Conservation (phyloP, 1,284 basidiomycete genomes). For the Austropuccinia psidii region DNA sequence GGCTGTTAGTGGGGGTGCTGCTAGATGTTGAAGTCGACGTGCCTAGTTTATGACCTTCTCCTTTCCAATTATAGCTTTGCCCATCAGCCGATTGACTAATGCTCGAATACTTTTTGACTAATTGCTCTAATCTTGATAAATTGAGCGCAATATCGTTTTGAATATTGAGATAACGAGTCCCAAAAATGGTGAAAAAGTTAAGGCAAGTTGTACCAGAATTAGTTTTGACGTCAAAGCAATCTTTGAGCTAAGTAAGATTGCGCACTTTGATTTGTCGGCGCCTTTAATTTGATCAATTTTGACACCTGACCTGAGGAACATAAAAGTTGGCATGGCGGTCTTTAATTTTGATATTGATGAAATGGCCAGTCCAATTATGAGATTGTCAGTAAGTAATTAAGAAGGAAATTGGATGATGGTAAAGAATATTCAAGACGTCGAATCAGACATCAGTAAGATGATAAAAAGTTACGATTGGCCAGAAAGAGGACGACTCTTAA, state of each 20-base stretch:
- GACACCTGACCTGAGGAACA: slow-evolving; percentile 7
- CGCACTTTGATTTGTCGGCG: slow-evolving; percentile 9
- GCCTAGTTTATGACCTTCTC: slow-evolving; percentile 23
- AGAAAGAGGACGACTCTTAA: background rate
- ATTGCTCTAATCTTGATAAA: slow-evolving; percentile 2
- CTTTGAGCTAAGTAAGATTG: background rate
- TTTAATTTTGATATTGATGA: background rate
- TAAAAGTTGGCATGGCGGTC: slow-evolving; percentile 32
- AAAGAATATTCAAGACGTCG: background rate
- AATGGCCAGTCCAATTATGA: background rate
- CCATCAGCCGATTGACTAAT: slow-evolving; percentile 1
- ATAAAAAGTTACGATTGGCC: too few relatives aligned
- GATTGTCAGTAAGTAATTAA: too few relatives aligned
- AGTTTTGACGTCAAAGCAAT: background rate
- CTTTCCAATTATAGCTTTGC: background rate
- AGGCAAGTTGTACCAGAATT: background rate
- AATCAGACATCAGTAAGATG: too few relatives aligned
- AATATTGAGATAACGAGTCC: too few relatives aligned
- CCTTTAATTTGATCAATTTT: slow-evolving; percentile 24
- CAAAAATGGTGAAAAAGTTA: too few relatives aligned
- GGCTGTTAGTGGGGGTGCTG: background rate
- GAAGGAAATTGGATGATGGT: background rate
- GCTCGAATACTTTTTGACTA: slow-evolving; percentile 23
- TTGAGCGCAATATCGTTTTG: too few relatives aligned
- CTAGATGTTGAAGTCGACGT: background rate